These are phyloP conservation scores for Hanseniaspora sp. DNA, from an alignment of 1,139 yeast genomes.

Conservation along the genomic window DNA sequence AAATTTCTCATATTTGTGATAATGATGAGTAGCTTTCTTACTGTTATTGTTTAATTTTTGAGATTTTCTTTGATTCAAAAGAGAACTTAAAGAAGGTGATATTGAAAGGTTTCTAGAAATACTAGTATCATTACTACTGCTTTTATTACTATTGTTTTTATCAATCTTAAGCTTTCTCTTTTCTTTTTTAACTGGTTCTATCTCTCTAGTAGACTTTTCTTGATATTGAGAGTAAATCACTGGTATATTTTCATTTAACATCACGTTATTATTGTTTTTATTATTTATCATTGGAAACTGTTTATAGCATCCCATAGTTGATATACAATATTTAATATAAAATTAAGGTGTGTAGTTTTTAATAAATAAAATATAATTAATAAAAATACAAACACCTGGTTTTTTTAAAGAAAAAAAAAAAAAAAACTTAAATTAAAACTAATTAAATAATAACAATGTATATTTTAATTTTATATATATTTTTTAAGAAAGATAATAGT, in stretches of 20 bases:
- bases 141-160: not conserved
- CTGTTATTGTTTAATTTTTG: slow-evolving; percentile 9
- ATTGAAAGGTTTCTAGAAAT: not conserved
- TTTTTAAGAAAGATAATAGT: too few species aligned
- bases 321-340: too few species aligned
- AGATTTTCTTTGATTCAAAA: slow-evolving; percentile 11
- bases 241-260: not conserved
- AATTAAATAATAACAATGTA: too few species aligned
- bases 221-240: not conserved
- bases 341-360: too few species aligned
- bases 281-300: not conserved
- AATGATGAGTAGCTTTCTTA: not conserved
- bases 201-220: not conserved
- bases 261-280: not conserved
- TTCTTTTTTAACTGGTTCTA: not conserved
- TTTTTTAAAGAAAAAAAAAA: too few species aligned
- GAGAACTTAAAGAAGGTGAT: slow-evolving; percentile 14
- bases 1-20: not conserved
- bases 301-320: not conserved
- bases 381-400: too few species aligned
- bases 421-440: too few species aligned
- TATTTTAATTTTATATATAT: too few species aligned
- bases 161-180: not conserved
- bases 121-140: not conserved
- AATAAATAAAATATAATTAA: too few species aligned